Evolutionary conservation across 2,329 filamentous ascomycete species (phyloP).

Genomic region (Bipolaris gigantea): DNA sequence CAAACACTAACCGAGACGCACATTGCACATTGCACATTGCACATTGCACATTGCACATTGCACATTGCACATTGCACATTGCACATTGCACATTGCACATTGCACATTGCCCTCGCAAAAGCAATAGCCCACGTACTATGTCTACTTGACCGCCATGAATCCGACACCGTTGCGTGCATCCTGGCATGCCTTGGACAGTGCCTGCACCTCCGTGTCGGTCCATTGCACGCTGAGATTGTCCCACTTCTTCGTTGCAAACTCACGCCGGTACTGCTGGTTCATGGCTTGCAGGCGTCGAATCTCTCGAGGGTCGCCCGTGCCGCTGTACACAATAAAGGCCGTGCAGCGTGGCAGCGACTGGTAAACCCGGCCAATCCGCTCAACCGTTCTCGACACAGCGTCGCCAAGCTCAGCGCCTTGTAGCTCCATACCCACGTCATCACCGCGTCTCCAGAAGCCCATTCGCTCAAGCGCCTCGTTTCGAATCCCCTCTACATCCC

Average conservation of each 20-base stretch:
- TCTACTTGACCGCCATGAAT: slow-evolving; percentile 61
- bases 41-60: too few species aligned
- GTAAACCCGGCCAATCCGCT: slow-evolving; percentile 56
- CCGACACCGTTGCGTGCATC: slow-evolving; percentile 61
- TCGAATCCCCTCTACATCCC: slow-evolving; percentile 39
- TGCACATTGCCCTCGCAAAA: too few species aligned
- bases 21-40: too few species aligned
- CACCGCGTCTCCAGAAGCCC: slow-evolving; percentile 20
- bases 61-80: too few species aligned
- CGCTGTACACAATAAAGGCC: slow-evolving; percentile 64
- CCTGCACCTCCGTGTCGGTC: slow-evolving; percentile 66
- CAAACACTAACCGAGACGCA: too few species aligned
- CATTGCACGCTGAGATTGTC: slow-evolving; percentile 64
- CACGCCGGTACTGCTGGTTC: slow-evolving; percentile 59
- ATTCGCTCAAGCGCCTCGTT: slow-evolving; percentile 32
- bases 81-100: too few species aligned
- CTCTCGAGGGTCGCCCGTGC: slow-evolving; percentile 64
- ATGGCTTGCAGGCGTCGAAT: slow-evolving; percentile 58
- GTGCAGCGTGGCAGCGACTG: slow-evolving; percentile 61
- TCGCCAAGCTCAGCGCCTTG: slow-evolving; percentile 45
- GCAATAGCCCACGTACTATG: background rate
- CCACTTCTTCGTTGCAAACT: slow-evolving; percentile 64
- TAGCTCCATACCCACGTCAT: slow-evolving; percentile 25
- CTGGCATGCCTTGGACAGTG: slow-evolving; percentile 58
- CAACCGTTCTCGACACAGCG: slow-evolving; percentile 55